Evolutionary conservation across 768 basidiomycete species (phyloP), one percentile per base, ranked within the genome.

Genomic region (Pisolithus albus): DNA sequence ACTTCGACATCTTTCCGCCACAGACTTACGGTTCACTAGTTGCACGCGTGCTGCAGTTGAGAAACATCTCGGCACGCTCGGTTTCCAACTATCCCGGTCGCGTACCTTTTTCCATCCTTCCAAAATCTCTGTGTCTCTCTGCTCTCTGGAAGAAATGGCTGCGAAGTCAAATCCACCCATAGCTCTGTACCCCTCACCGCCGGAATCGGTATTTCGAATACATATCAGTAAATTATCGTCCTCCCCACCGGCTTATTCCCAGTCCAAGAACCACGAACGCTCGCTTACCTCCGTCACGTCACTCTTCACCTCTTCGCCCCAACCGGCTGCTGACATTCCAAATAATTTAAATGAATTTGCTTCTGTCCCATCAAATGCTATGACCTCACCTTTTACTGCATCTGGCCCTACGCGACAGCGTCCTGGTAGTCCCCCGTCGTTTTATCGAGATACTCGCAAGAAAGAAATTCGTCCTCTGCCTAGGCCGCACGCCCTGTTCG

Each of bases 1-100:
- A 46, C 32, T 37, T 39, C 26, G 26, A 26, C 26, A 26, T 4
- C 26, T 23, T 47, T 30, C 32, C 26, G 1, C 30, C 30, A 30
- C 50, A 81, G 80, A 81, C 63, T 65, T 80, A 24, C 73, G 77
- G 52, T 76, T 72, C 54, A 81, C 81, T 4, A 55, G 58, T 15
- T 82, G 80, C 58, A 63, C 55, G 40, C 58, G 50, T 55, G 45
- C 52, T 47, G 66, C 49, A 4, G 48, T 61, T 51, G 21, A 46
- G 19, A 23, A 51, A 19, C 34, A 48, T 50, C 59, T 63, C 45
- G 50, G 59, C 52, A 6, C 48, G 43, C 50, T 65, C 51, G 57
- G 56, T 24, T 70, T 70, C 57, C 46, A 52, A 13, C 61, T 72
- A 28, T 62, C 60, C 9, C 43, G 54, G 6, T 56, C 65, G 40